Conservation (phyloP, 202 grass and related monocot genomes). For the Panicum virgatum region DNA sequence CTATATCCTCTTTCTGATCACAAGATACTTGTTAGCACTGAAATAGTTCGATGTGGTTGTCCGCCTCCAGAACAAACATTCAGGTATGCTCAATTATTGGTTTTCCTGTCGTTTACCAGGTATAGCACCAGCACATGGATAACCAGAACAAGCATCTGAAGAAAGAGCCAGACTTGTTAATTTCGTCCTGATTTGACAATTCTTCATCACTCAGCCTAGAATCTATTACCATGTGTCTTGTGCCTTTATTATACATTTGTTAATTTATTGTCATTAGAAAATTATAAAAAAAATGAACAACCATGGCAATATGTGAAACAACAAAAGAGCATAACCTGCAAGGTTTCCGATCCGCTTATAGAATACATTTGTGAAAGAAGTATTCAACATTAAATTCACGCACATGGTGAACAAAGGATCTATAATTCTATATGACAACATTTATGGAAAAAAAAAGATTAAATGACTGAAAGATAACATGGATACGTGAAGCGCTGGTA, state of each 20-base stretch:
- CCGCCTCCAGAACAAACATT: conserved; percentile 53
- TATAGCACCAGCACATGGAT: conserved; percentile 1
- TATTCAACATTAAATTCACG: not conserved
- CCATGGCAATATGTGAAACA: no score
- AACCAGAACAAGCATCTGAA: conserved; percentile 41
- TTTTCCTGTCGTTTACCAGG: conserved; percentile 40
- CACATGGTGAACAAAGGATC: no score
- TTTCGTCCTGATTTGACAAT: conserved; percentile 56
- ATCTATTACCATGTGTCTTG: conserved; percentile 57
- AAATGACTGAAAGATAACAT: not conserved
- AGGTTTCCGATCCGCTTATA: no score
- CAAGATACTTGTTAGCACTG: conserved; percentile 22
- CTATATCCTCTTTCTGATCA: conserved; percentile 7
- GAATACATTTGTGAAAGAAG: not conserved
- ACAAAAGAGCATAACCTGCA: no score
- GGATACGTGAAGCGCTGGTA: no score
- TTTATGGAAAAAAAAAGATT: not conserved
- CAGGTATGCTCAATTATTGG: conserved; percentile 58
- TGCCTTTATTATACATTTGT: conserved; percentile 79
- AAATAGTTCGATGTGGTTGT: conserved; percentile 41
- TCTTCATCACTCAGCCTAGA: conserved; percentile 50
- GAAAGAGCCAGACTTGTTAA: conserved; percentile 60
- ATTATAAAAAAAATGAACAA: conserved; percentile 12
- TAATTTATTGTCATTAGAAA: conserved; percentile 40
- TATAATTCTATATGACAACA: not conserved